Evolutionary conservation across 176 grass and related monocot species (phyloP).

Genomic region (Triticum monococcum): DNA sequence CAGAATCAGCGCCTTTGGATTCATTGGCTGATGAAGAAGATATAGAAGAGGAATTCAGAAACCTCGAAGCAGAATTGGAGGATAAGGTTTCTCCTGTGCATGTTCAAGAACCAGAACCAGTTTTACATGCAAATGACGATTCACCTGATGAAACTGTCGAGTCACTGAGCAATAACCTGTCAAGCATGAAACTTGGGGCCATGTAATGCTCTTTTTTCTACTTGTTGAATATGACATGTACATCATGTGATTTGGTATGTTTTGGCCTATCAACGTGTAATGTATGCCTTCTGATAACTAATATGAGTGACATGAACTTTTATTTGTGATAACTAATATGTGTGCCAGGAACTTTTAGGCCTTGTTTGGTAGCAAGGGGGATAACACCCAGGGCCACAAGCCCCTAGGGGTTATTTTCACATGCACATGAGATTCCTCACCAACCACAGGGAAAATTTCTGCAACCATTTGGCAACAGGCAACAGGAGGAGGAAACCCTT

Average conservation of each 20-base stretch:
- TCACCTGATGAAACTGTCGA: slow-evolving; percentile 44
- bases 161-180: slow-evolving; percentile 55
- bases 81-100: slow-evolving; percentile 32
- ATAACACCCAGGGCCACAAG: no score
- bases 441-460: no score
- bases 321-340: slow-evolving; percentile 21
- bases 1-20: slow-evolving; percentile 54
- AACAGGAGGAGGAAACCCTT: no score
- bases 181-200: slow-evolving; percentile 60
- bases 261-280: slow-evolving; percentile 3
- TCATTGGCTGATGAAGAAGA: slow-evolving; percentile 50
- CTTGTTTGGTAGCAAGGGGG: no score
- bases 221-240: slow-evolving; percentile 25
- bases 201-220: slow-evolving; percentile 41
- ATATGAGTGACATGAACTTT: neutral
- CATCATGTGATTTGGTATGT: slow-evolving; percentile 15
- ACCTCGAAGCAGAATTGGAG: slow-evolving; percentile 67
- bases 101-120: slow-evolving; percentile 39
- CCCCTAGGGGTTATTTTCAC: no score
- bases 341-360: neutral
- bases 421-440: no score
- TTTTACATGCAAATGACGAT: slow-evolving; percentile 20
- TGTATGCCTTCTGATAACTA: slow-evolving; percentile 29
- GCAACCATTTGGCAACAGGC: no score
- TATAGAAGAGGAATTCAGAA: slow-evolving; percentile 78